phyloP scores from a whole-genome alignment of 2,329 filamentous ascomycete species.

The Apiospora saccharicola region DNA sequence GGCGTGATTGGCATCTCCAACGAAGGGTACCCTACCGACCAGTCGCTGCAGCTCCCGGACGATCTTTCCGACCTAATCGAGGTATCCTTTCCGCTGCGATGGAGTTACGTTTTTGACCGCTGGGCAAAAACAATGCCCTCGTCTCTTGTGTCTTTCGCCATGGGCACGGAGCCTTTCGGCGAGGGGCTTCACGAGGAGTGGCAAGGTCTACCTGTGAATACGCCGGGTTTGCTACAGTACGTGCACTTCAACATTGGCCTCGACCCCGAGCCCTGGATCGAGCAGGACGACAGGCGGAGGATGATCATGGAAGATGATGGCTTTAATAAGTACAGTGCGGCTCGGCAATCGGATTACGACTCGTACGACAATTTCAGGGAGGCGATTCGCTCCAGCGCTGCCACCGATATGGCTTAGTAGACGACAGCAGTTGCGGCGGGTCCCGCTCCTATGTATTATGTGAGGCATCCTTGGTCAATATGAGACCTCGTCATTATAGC shows the following conservation, averaged over 20 bases:
- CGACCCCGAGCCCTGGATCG: slow-evolving; percentile 13
- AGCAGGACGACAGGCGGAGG: background rate
- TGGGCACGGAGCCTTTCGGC: background rate
- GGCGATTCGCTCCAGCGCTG: background rate
- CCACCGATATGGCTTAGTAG: background rate
- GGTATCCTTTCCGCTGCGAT: slow-evolving; percentile 25
- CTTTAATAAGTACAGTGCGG: background rate
- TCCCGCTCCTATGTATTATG: background rate
- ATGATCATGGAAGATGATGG: slow-evolving; percentile 9
- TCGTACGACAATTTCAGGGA: background rate
- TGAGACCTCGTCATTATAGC: background rate
- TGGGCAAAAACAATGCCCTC: slow-evolving; percentile 24
- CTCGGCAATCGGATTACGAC: background rate
- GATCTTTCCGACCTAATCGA: background rate
- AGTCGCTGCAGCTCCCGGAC: background rate
- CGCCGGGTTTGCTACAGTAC: slow-evolving; percentile 21
- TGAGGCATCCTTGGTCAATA: background rate
- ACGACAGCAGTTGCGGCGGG: no score
- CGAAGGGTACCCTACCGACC: background rate
- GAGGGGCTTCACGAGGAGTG: background rate
- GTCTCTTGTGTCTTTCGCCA: background rate
- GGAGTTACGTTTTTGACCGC: slow-evolving; percentile 23
- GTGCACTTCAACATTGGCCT: slow-evolving; percentile 24
- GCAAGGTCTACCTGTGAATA: slow-evolving; percentile 17
- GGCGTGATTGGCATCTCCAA: background rate